phyloP scores from a whole-genome alignment of 1,284 basidiomycete species.

The Tremellales sp. region DNA sequence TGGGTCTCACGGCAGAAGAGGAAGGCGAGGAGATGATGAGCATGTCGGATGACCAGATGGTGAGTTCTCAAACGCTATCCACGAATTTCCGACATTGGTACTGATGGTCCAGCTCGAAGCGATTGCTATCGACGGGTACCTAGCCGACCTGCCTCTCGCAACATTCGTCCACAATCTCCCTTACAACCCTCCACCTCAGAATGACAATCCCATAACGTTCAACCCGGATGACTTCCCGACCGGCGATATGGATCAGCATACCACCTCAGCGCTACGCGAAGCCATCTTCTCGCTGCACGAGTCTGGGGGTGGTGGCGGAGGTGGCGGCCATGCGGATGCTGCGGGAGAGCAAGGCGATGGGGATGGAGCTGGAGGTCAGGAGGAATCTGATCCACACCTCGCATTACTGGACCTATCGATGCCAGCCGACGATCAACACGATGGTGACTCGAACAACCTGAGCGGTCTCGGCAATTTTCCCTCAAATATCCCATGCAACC shows the following conservation, averaged over 20 bases:
- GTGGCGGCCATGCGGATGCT: slow-evolving; percentile 13
- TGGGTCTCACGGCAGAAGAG: slow-evolving; percentile 40
- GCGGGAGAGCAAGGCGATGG: slow-evolving; percentile 17
- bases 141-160: slow-evolving; percentile 44
- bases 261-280: slow-evolving; percentile 45
- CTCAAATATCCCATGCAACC: slow-evolving; percentile 25
- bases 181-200: slow-evolving; percentile 22
- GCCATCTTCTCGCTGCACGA: slow-evolving; percentile 48
- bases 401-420: slow-evolving; percentile 42
- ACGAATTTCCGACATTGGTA: neutral
- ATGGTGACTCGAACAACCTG: slow-evolving; percentile 14
- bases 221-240: slow-evolving; percentile 32
- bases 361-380: slow-evolving; percentile 24
- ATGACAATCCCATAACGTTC: slow-evolving; percentile 18
- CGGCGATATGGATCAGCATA: slow-evolving; percentile 46
- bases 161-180: slow-evolving; percentile 45
- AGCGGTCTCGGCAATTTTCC: slow-evolving; percentile 16
- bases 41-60: slow-evolving; percentile 45
- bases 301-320: slow-evolving; percentile 21
- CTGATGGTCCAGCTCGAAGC: slow-evolving; percentile 37
- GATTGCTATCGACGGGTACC: slow-evolving; percentile 45
- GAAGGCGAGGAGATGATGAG: slow-evolving; percentile 42
- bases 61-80: slow-evolving; percentile 18
- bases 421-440: slow-evolving; percentile 26
- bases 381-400: slow-evolving; percentile 39